A percentile compares a stretch with the other conserved stretches of the same genome.
Conservation (phyloP, 768 basidiomycete genomes). For the Coprinellus micaceus region DNA sequence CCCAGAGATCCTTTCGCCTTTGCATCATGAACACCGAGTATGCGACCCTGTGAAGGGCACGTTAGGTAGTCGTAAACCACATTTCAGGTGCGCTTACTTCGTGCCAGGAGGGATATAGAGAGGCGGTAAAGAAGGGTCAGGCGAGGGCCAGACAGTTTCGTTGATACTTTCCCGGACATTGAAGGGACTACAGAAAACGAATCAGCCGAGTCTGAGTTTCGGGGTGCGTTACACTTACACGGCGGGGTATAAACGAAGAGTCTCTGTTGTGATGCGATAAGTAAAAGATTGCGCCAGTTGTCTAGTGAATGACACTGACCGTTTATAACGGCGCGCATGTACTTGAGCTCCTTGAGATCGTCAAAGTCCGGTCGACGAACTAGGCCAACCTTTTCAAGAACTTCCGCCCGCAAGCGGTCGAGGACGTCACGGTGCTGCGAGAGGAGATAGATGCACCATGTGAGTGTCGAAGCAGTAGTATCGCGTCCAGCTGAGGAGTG, state of each 20-base stretch:
- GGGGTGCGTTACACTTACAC: constrained; percentile 34
- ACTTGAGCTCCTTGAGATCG: constrained; percentile 57
- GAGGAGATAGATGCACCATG: constrained; percentile 42
- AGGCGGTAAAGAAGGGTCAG: constrained; percentile 42
- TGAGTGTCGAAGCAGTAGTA: constrained; percentile 43
- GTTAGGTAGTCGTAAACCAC: neutral
- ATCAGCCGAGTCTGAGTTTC: constrained; percentile 30
- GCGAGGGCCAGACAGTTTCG: constrained; percentile 45
- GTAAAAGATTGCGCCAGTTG: neutral
- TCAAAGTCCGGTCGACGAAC: constrained; percentile 36
- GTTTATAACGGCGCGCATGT: constrained; percentile 61
- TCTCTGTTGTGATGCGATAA: constrained; percentile 30
- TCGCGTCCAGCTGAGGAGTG: constrained; percentile 37
- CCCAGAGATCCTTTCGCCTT: constrained; percentile 63
- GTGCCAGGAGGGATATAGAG: constrained; percentile 52
- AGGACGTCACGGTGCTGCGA: constrained; percentile 49
- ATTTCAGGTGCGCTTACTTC: constrained; percentile 32
- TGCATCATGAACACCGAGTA: constrained; percentile 69
- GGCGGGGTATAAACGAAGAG: constrained; percentile 52
- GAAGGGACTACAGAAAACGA: neutral
- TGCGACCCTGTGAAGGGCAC: constrained; percentile 26
- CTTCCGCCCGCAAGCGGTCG: constrained; percentile 50
- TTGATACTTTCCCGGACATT: constrained; percentile 41
- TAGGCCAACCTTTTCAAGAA: constrained; percentile 48
- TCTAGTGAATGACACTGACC: constrained; percentile 29